Evolutionary conservation across 2,329 filamentous ascomycete species (phyloP).

Genomic region (Penicillium sp.): DNA sequence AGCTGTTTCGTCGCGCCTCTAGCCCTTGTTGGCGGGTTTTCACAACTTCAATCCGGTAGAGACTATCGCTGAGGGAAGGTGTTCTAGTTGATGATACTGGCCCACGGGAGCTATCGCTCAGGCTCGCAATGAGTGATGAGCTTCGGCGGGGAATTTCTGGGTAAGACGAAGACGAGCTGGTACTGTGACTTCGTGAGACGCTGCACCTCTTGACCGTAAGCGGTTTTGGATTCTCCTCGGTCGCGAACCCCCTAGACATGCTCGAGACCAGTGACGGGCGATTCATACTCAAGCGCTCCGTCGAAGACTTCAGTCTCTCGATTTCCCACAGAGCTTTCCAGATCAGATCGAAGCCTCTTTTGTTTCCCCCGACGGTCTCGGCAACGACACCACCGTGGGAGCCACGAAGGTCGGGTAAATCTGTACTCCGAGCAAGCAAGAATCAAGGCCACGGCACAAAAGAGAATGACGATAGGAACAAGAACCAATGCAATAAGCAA

Average conservation of each 20-base stretch:
- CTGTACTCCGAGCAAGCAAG: slow-evolving; percentile 39
- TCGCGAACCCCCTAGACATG: slow-evolving; percentile 21
- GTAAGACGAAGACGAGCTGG: slow-evolving; percentile 13
- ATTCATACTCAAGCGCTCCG: slow-evolving; percentile 26
- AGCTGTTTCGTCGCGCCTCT: background rate
- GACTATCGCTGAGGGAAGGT: slow-evolving; percentile 21
- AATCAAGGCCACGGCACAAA: slow-evolving; percentile 39
- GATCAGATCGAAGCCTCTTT: slow-evolving; percentile 33
- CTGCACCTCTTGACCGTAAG: slow-evolving; percentile 53
- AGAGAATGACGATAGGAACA: slow-evolving; percentile 49
- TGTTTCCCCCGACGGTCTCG: slow-evolving; percentile 16
- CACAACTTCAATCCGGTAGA: slow-evolving; percentile 22
- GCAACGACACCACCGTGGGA: slow-evolving; percentile 26
- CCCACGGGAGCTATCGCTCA: slow-evolving; percentile 11
- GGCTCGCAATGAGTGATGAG: slow-evolving; percentile 25
- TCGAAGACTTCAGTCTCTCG: slow-evolving; percentile 34
- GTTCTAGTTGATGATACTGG: slow-evolving; percentile 24
- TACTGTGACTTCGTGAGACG: slow-evolving; percentile 8
- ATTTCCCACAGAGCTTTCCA: slow-evolving; percentile 33
- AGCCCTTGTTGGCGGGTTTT: slow-evolving; percentile 17
- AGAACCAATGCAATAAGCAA: slow-evolving; percentile 48
- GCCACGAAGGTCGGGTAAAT: slow-evolving; percentile 18
- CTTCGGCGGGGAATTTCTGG: slow-evolving; percentile 28
- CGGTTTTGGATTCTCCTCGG: slow-evolving; percentile 43
- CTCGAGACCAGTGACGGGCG: slow-evolving; percentile 22